Evolutionary conservation across 345 rosid species (phyloP).

Genomic region (Ailanthus altissimus): DNA sequence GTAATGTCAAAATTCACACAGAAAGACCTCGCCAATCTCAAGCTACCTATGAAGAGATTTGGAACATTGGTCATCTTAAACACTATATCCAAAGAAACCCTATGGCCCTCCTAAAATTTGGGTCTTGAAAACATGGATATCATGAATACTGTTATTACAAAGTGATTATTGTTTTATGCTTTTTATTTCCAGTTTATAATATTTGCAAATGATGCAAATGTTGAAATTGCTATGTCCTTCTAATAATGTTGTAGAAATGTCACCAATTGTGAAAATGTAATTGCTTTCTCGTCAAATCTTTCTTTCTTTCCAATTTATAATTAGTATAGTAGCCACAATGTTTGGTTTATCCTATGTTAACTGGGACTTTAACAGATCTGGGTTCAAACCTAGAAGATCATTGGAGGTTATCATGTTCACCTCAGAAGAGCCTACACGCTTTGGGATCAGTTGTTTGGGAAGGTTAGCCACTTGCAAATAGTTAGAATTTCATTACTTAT

Average conservation of each 20-base stretch:
- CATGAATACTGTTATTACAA: not conserved
- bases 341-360: constrained; percentile 21
- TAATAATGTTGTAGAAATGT: not conserved
- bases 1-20: not conserved
- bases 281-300: constrained; percentile 7
- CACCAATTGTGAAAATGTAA: not conserved
- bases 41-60: not conserved
- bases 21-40: not conserved
- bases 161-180: not conserved
- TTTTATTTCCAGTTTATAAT: not conserved
- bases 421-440: constrained; percentile 96
- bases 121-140: not conserved
- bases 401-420: constrained; percentile 85
- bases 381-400: constrained; percentile 82
- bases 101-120: not conserved
- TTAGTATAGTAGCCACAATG: not conserved
- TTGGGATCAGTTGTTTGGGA: constrained; percentile 95
- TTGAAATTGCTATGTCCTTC: not conserved
- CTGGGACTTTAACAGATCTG: constrained; percentile 51
- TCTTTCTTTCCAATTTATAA: constrained; percentile 2
- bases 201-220: not conserved
- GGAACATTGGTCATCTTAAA: not conserved
- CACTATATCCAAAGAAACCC: not conserved
- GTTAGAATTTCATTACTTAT: not conserved
- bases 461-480: constrained; percentile 45